Evolutionary conservation across 2,329 filamentous ascomycete species (phyloP).

Genomic region (Chlorencoelia australis): DNA sequence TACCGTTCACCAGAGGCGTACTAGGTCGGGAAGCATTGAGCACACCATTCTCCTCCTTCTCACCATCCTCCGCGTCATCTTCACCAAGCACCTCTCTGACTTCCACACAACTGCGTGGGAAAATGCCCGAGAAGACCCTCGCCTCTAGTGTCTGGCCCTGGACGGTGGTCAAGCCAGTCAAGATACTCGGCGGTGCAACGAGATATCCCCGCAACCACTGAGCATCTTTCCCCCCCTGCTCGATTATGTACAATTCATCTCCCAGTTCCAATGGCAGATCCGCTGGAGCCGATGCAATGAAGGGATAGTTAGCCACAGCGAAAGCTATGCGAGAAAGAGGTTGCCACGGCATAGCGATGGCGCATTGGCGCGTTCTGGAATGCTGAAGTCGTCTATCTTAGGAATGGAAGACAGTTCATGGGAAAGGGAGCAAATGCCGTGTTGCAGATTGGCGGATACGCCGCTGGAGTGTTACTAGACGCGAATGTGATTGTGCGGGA

Average conservation of each 20-base stretch:
- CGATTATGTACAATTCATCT: slow-evolving; percentile 97
- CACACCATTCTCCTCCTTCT: slow-evolving; percentile 9
- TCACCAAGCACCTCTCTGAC: slow-evolving; percentile 86
- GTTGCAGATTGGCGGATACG: no score
- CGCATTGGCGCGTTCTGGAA: no score
- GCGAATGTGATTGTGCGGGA: no score
- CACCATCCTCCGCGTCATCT: slow-evolving; percentile 40
- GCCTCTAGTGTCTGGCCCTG: slow-evolving; percentile 92
- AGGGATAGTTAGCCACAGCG: slow-evolving; percentile 91
- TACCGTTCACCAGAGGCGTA: neutral
- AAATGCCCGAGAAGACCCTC: slow-evolving; percentile 96
- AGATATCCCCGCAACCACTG: slow-evolving; percentile 94
- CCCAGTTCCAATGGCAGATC: slow-evolving; percentile 95
- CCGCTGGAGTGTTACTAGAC: no score
- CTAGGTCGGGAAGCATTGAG: neutral
- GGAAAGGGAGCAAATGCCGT: no score
- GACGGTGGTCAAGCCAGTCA: slow-evolving; percentile 81
- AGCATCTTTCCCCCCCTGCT: slow-evolving; percentile 76
- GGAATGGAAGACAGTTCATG: slow-evolving; percentile 11
- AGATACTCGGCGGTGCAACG: slow-evolving; percentile 82
- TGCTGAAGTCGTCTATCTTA: no score
- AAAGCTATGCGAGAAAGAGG: slow-evolving; percentile 95
- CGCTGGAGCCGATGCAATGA: slow-evolving; percentile 73
- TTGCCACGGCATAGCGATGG: slow-evolving; percentile 74
- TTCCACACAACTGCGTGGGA: slow-evolving; percentile 89